phyloP scores from a whole-genome alignment of 805 yeast species.

The Candida quercuum region DNA sequence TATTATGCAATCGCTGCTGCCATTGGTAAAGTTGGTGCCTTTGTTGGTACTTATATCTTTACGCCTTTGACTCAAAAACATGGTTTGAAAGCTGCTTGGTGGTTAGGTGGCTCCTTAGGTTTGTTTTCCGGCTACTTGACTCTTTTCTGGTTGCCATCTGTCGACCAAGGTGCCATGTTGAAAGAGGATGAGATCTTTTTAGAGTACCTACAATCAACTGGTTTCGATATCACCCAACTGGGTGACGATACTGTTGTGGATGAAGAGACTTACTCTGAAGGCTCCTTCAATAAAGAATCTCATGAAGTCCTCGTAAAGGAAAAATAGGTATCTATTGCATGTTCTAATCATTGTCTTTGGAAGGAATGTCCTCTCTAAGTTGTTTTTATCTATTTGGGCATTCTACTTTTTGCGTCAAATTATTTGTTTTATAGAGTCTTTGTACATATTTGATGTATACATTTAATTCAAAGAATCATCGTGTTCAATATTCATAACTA shows the following conservation, averaged over 20 bases:
- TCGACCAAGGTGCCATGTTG: constrained; percentile 78
- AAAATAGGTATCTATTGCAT: no score
- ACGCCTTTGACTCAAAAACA: constrained; percentile 67
- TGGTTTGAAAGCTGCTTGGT: constrained; percentile 76
- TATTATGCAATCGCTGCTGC: constrained; percentile 92
- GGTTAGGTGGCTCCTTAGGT: constrained; percentile 74
- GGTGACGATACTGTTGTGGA: constrained; percentile 27
- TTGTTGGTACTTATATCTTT: constrained; percentile 84
- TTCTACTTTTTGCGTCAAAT: no score
- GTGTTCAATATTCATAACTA: no score
- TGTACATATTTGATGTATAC: no score
- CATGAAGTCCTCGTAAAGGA: neutral
- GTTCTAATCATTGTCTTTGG: no score
- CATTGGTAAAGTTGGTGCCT: constrained; percentile 87
- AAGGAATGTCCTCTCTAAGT: no score
- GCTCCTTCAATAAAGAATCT: constrained; percentile 1
- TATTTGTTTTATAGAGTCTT: no score
- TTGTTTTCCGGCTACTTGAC: constrained; percentile 65
- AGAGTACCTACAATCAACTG: constrained; percentile 58
- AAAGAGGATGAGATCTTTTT: constrained; percentile 72
- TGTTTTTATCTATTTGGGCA: no score
- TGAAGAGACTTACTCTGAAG: constrained; percentile 3
- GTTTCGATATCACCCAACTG: constrained; percentile 62
- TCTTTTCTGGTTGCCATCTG: constrained; percentile 67
- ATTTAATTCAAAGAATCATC: no score